Percentiles rank a stretch among this genome's conserved stretches.
Conservation (phyloP, 495 filamentous ascomycete genomes). For the Tirmania nivea region DNA sequence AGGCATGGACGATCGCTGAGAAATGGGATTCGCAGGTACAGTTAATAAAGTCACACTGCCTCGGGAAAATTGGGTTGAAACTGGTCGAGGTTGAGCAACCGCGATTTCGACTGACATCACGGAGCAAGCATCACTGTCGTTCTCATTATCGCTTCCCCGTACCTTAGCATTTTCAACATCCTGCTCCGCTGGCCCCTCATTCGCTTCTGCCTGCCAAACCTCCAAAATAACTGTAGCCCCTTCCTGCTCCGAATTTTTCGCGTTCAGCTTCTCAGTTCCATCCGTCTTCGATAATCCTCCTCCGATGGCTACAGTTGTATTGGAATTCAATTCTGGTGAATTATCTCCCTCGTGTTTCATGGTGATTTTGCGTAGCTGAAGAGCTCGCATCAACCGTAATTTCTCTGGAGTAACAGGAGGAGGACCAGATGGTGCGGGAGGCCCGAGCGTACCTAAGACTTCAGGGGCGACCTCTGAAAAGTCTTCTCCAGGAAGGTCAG, state of each 20-base stretch:
- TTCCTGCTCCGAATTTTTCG: not conserved
- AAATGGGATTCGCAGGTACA: too few species aligned
- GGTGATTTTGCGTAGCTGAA: conserved; percentile 64
- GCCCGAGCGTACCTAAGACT: conserved; percentile 7
- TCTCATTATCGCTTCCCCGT: not conserved
- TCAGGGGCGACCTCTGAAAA: not conserved
- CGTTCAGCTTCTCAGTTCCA: not conserved
- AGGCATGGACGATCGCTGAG: too few species aligned
- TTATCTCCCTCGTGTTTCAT: conserved; percentile 12
- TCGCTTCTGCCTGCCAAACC: too few species aligned
- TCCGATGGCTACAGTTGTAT: not conserved
- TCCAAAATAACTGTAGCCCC: not conserved
- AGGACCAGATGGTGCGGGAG: conserved; percentile 20
- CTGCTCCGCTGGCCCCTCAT: not conserved
- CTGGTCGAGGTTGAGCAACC: not conserved
- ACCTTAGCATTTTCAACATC: not conserved
- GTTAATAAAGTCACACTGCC: too few species aligned
- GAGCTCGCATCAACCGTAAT: conserved; percentile 73
- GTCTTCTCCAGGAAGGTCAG: conserved; percentile 25
- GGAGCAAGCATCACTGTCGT: not conserved
- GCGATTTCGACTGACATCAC: not conserved
- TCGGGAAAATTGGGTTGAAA: not conserved
- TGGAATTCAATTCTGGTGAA: not conserved
- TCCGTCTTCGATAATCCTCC: not conserved
- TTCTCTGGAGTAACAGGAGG: conserved; percentile 69